A percentile compares a stretch with the other conserved stretches of the same genome.
These are phyloP conservation scores for Dictyostelium firmibasis DNA, from an alignment of 78 protist genomes.

Conservation along the genomic window DNA sequence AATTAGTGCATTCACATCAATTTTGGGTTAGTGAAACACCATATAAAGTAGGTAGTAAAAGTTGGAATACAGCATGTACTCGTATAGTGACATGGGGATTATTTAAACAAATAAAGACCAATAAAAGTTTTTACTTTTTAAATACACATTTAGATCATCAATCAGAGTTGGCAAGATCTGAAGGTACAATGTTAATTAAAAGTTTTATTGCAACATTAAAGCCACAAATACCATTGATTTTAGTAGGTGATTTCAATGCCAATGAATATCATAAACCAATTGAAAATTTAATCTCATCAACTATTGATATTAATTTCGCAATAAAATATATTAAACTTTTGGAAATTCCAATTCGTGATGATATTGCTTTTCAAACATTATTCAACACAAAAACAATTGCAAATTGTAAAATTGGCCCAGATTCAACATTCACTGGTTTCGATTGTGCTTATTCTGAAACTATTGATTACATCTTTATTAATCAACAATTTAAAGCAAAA, in stretches of 20 bases:
- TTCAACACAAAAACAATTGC: background rate
- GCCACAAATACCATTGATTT: background rate
- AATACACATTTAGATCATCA: slow-evolving; percentile 57
- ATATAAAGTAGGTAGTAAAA: slow-evolving; percentile 1
- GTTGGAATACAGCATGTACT: slow-evolving; percentile 35
- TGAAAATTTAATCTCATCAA: background rate
- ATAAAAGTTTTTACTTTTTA: slow-evolving; percentile 6
- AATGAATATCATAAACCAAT: background rate
- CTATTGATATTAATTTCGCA: background rate
- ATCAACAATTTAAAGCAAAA: background rate
- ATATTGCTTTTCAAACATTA: background rate
- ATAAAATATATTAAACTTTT: background rate
- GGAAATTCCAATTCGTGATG: background rate
- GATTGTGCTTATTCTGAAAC: background rate
- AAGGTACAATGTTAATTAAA: slow-evolving; percentile 46
- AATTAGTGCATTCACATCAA: background rate
- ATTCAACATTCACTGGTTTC: slow-evolving; percentile 50
- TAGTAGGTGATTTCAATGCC: slow-evolving; percentile 42
- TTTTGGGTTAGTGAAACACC: slow-evolving; percentile 29
- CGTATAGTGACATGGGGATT: slow-evolving; percentile 29
- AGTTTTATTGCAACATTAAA: slow-evolving; percentile 15
- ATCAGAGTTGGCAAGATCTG: background rate
- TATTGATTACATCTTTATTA: slow-evolving; percentile 24
- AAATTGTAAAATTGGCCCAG: slow-evolving; percentile 25
- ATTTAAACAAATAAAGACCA: background rate